Evolutionary conservation across 2,329 filamentous ascomycete species (phyloP), one percentile per base, ranked within the genome.

Genomic region (Colletotrichum paranaense): DNA sequence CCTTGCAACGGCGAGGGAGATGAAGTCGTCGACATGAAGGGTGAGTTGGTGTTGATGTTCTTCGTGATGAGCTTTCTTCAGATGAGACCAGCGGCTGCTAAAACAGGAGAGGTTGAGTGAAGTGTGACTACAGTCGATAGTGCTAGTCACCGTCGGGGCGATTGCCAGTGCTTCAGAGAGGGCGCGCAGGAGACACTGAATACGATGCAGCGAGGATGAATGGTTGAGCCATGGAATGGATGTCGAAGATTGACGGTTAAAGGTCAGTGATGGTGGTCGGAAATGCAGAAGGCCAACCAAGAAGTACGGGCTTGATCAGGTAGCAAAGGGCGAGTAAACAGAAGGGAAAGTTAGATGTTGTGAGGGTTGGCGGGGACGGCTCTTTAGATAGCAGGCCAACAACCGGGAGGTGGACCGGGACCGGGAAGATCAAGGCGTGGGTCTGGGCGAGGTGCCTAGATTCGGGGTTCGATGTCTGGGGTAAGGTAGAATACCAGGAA

Each of bases 1-100:
- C 75, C 75, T 58, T 76, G 78, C 73, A 68, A 75, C 28, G 79
- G 77, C 42, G 80, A 79, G 52, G 76, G 76, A 46, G 81, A 78
- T 56, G 79, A 76, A 49, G 65, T 72, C 65, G 75, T 72, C 68
- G 79, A 79, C 80, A 80, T 79, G 38, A 59, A 66, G 53, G 42
- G 53, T 46, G 35, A 38, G 32, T 7, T 38, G 14, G 19, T 26
- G 24, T n/a, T 42, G n/a, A 42, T 63, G 30, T 16, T 26, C 12
- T 14, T 59, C 14, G 8, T 49, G 42, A 19, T 16, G 24, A 67
- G 38, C 32, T 32, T 57, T 60, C 42, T 49, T 42, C 26, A 8
- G 5, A 32, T 30, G 7, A 58, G 14, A 46, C 24, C n/a, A 11
- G 32, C n/a, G 32, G 19, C 62, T 46, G 67, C 60, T 57, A 66